A percentile compares a stretch with the other conserved stretches of the same genome.
phyloP scores from a whole-genome alignment of 257 asterid species.

The Handroanthus guayacan region DNA sequence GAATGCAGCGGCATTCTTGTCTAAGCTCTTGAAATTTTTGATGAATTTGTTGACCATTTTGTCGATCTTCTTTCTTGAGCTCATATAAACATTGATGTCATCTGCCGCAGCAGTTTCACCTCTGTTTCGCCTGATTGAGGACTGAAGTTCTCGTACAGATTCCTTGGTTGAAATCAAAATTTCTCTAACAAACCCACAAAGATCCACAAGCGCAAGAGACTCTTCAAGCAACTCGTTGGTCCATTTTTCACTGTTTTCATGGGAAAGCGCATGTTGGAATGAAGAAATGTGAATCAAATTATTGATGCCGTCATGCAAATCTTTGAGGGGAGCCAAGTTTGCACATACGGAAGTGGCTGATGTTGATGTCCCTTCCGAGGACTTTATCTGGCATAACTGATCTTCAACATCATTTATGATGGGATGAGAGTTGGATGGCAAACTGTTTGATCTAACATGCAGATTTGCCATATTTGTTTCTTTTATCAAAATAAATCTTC shows the following conservation, averaged over 20 bases:
- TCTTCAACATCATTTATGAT: conserved; percentile 27
- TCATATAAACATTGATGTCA: conserved; percentile 13
- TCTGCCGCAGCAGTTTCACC: conserved; percentile 27
- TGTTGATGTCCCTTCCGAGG: conserved; percentile 31
- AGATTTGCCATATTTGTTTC: conserved; percentile 33
- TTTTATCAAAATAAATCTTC: neutral
- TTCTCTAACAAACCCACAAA: conserved; percentile 38
- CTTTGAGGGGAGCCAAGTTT: conserved; percentile 41
- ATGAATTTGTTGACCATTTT: conserved; percentile 38
- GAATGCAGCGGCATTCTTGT: neutral
- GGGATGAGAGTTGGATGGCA: conserved; percentile 48
- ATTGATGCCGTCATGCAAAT: conserved; percentile 43
- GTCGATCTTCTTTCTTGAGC: conserved; percentile 36
- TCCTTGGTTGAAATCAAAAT: conserved; percentile 30
- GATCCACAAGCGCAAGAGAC: conserved; percentile 44
- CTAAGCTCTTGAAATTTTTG: conserved; percentile 30
- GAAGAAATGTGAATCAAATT: conserved; percentile 43
- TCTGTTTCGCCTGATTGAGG: conserved; percentile 44
- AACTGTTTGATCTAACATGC: conserved; percentile 24
- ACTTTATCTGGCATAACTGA: conserved; percentile 33
- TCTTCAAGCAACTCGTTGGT: conserved; percentile 42
- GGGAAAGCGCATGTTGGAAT: conserved; percentile 36
- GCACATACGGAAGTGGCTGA: conserved; percentile 30
- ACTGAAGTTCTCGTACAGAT: conserved; percentile 37
- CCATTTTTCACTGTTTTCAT: conserved; percentile 20